Conservation (phyloP, 441 rosid species). For the Populus hybrid region DNA sequence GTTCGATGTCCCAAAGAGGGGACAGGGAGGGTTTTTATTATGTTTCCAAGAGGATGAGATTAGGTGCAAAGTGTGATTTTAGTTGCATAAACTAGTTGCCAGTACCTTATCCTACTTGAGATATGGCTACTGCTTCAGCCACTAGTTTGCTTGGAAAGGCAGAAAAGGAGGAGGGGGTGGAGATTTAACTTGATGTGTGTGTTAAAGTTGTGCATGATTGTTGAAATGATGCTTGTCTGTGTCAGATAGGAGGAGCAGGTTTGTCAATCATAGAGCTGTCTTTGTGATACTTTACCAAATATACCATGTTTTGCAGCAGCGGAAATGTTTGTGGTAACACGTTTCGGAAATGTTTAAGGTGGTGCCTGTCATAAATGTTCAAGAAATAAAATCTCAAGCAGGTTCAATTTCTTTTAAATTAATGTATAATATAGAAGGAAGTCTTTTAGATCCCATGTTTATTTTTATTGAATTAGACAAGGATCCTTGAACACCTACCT, state of each 20-base stretch:
- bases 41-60: constrained; percentile 5
- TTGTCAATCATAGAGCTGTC: not conserved
- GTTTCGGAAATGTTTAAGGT: not conserved
- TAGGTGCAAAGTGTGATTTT: constrained; percentile 29
- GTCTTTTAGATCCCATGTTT: not conserved
- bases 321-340: not conserved
- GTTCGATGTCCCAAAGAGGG: constrained; percentile 18
- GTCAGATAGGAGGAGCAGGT: not conserved
- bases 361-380: not conserved
- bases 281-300: not conserved
- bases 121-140: constrained; percentile 31
- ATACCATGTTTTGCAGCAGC: not conserved
- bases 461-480: too few species aligned
- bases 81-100: constrained; percentile 18
- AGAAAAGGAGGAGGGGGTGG: constrained; percentile 25
- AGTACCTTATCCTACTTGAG: constrained; percentile 16
- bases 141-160: constrained; percentile 56
- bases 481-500: too few species aligned
- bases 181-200: not conserved
- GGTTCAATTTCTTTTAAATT: not conserved
- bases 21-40: constrained; percentile 25
- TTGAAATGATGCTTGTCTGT: not conserved
- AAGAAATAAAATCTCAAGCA: not conserved
- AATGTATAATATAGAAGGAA: not conserved
- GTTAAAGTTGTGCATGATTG: not conserved